These are phyloP conservation scores for Rhizopus arrhizus DNA, from an alignment of 371 early-diverging fungal species.

Conservation along the genomic window DNA sequence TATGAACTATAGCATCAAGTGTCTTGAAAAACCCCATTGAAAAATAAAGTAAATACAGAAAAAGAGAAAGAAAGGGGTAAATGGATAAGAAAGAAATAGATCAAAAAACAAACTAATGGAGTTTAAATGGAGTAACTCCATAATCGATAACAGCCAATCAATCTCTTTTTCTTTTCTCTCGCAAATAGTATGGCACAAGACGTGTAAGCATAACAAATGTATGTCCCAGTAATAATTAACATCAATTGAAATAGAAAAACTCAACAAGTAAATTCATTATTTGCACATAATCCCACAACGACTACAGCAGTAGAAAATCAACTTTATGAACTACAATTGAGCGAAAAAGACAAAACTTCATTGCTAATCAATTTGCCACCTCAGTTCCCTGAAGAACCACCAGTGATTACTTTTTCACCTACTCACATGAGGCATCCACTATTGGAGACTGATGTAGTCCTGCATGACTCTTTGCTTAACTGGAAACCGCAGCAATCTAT, in stretches of 20 bases:
- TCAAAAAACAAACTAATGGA: conserved; percentile 3
- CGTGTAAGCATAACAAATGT: conserved; percentile 6
- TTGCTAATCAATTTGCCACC: conserved; percentile 52
- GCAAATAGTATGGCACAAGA: conserved; percentile 17
- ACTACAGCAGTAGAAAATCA: conserved; percentile 38
- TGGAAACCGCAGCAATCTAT: conserved; percentile 36
- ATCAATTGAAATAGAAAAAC: conserved; percentile 28
- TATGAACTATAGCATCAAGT: conserved; percentile 48
- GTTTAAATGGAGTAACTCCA: background rate
- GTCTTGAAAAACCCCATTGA: conserved; percentile 36
- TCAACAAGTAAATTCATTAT: conserved; percentile 46
- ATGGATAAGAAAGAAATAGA: background rate
- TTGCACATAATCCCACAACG: conserved; percentile 36
- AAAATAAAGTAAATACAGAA: background rate
- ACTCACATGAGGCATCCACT: conserved; percentile 58
- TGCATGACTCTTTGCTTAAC: conserved; percentile 35
- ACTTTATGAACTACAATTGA: conserved; percentile 44
- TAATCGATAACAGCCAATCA: background rate
- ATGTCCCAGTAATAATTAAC: background rate
- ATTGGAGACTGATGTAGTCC: conserved; percentile 56
- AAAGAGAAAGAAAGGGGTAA: conserved; percentile 1
- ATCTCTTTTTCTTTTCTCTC: background rate
- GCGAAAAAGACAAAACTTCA: conserved; percentile 25
- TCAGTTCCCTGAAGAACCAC: conserved; percentile 59
- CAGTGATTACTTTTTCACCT: conserved; percentile 61